These are phyloP conservation scores for Phaeosphaeria sp. DNA, from an alignment of 2,329 filamentous ascomycete species.

Conservation along the genomic window DNA sequence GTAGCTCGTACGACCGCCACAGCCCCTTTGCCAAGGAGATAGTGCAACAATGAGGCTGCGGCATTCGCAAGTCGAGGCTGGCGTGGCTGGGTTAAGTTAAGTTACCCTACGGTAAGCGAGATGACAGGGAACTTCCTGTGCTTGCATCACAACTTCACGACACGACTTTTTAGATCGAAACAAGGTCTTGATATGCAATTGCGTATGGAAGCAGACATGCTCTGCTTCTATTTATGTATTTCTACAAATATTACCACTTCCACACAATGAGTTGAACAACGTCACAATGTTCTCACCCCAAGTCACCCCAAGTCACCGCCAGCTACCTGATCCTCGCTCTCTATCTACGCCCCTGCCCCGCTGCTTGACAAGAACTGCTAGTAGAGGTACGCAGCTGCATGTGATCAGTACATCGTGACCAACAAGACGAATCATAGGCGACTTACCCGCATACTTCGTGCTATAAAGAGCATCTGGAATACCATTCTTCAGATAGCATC, in stretches of 20 bases:
- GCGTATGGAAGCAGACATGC: not conserved
- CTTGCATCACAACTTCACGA: not conserved
- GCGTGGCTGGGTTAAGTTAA: too few relatives aligned
- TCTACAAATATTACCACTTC: not conserved
- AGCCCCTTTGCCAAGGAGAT: constrained; percentile 11
- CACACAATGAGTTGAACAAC: not conserved
- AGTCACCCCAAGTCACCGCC: not conserved
- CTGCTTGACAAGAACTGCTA: not conserved
- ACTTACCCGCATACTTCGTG: constrained; percentile 7
- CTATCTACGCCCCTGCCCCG: not conserved
- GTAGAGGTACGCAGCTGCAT: not conserved
- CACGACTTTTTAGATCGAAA: not conserved
- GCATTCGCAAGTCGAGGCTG: not conserved
- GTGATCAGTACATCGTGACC: not conserved
- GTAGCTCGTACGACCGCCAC: not conserved
- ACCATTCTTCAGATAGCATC: constrained; percentile 14
- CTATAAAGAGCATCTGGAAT: constrained; percentile 5
- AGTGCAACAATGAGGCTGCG: not conserved
- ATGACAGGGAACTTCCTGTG: not conserved
- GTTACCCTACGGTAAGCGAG: too few relatives aligned
- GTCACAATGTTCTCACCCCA: not conserved
- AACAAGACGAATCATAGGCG: too few relatives aligned
- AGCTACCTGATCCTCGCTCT: not conserved
- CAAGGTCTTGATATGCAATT: not conserved
- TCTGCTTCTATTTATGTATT: not conserved